Conservation (phyloP, 2,329 filamentous ascomycete species). For the Mycosphaerella sp. region DNA sequence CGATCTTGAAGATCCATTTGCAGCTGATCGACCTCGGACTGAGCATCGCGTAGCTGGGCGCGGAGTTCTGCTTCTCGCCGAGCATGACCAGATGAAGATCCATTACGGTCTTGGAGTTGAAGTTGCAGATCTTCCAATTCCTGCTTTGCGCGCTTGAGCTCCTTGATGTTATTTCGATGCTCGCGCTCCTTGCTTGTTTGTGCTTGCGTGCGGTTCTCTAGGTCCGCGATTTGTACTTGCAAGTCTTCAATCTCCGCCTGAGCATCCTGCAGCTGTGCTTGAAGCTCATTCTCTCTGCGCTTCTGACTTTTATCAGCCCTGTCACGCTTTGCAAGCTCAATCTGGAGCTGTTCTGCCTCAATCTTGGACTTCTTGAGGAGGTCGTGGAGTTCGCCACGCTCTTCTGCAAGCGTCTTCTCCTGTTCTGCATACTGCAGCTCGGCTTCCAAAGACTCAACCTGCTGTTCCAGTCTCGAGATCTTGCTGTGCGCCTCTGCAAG, state of each 20-base stretch:
- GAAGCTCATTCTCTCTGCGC: constrained; percentile 54
- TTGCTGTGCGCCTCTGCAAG: constrained; percentile 35
- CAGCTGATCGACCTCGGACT: constrained; percentile 31
- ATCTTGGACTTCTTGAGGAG: constrained; percentile 58
- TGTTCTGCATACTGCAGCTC: constrained; percentile 52
- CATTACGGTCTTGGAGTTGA: constrained; percentile 45
- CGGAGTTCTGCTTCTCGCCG: constrained; percentile 38
- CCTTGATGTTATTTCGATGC: constrained; percentile 33
- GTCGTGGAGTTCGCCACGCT: constrained; percentile 55
- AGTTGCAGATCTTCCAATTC: constrained; percentile 34
- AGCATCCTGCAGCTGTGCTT: constrained; percentile 61
- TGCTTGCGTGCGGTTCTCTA: constrained; percentile 27
- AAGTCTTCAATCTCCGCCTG: constrained; percentile 38
- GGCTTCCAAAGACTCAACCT: constrained; percentile 52
- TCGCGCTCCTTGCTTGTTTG: constrained; percentile 34
- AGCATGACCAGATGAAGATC: constrained; percentile 33
- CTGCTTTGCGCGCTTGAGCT: constrained; percentile 29
- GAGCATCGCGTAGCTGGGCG: constrained; percentile 32
- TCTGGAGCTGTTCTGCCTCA: constrained; percentile 51
- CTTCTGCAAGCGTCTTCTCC: constrained; percentile 47
- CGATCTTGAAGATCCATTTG: constrained; percentile 41
- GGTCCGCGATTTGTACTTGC: constrained; percentile 52
- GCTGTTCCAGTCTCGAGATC: constrained; percentile 43
- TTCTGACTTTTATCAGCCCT: constrained; percentile 55
- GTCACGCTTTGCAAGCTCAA: constrained; percentile 65